Evolutionary conservation across 345 rosid species (phyloP), one percentile per base, ranked within the genome.

Genomic region (Dipteronia sinensis): DNA sequence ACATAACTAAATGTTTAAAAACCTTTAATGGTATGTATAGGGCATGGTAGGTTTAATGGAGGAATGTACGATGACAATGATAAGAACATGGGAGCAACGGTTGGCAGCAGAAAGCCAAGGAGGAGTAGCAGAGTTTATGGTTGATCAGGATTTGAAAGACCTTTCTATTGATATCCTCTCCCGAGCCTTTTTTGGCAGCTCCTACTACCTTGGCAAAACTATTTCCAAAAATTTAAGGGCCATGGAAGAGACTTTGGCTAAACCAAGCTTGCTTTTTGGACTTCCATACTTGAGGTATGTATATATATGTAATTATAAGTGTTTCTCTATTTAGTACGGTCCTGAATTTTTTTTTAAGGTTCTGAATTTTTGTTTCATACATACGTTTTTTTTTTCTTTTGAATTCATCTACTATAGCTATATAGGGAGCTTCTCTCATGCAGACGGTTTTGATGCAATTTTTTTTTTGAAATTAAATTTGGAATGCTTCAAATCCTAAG

Each of bases 151-250:
- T 67, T 49, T 85, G 77, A 78, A 69, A 42, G 62, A 65, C 34
- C 40, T 80, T 5, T 76, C 86, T 0, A 80, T 74, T 6, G 77
- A 82, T 78, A 67, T 83, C 6, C 78, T 82, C 51, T 80, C 86
- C 0, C 78, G 34, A 68, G 84, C 82, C n/a, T 82, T 82, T 76
- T 83, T 80, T 63, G 84, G 88, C 17, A 80, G 78, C 58, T 75
- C 80, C 27, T 80, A 77, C 46, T 46, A 29, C 1, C 77, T 76
- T 46, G 86, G 81, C 12, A 76, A 47, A 51, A 79, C 61, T 7
- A 85, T 85, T 16, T 83, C 79, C 42, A 25, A 65, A 3, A 85
- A 76, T 53, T 22, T 83, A 8, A 69, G 44, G 22, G 59, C 68
- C 40, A 71, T 82, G 53, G 81, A 78, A 74, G 77, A 49, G 19